Evolutionary conservation across 2,329 filamentous ascomycete species (phyloP), one percentile per base, ranked within the genome.

Genomic region (Esteya vermicola): DNA sequence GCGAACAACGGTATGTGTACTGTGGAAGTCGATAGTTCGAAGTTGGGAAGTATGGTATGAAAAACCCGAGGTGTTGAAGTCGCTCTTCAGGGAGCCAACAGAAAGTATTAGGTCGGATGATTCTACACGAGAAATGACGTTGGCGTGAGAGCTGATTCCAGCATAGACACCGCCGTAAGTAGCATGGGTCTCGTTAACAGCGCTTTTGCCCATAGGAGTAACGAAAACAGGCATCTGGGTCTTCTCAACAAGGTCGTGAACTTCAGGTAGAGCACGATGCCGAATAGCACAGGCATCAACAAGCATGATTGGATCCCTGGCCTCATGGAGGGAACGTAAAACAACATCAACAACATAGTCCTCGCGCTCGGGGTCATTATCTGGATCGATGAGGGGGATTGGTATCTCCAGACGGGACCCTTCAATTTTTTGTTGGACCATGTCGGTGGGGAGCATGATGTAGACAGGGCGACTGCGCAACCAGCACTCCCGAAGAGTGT

Each of bases 141-240:
- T 68, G 1, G 73, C 67, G 39, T 78, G 72, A 25, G 79, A 85
- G 27, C 80, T 84, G 43, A 71, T 70, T n/a, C 86, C 86, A 9
- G 81, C 81, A 56, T 93, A 93, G 6, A 93, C 82, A 47, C 86
- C 86, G 19, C 82, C 82, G 49, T 81, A 93, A 52, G 74, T 81
- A n/a, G 70, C 64, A 35, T 81, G 69, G 2, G 71, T 72, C 58
- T 94, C 85, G 51, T 91, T 72, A 35, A 94, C 72, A 18, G 82
- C 81, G 16, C 85, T 75, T 62, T 93, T 93, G 35, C 85, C 85
- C 81, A 93, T 93, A 3, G 85, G 84, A 0, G 85, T 81, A n/a
- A 88, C 82, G 50, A 91, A 93, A 0, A 83, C 80, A 5, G 86
- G 85, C 8, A 93, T 64, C 4, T 74, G 67, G 1, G 83, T 83